Conservation (phyloP, 2,329 filamentous ascomycete genomes). For the Calonectria pauciramosa region DNA sequence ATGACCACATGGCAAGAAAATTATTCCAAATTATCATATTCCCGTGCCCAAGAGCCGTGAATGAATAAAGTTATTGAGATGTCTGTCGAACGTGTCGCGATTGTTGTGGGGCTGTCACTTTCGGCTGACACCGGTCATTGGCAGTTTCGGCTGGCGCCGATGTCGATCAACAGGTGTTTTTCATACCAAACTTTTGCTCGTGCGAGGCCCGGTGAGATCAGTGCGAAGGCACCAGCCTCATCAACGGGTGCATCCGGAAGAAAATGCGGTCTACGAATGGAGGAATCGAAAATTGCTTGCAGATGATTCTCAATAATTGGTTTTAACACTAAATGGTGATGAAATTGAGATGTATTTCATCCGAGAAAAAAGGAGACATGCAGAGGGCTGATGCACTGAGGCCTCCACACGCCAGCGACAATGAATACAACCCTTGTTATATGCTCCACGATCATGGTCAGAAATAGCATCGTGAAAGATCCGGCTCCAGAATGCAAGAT, state of each 20-base stretch:
- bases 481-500: not conserved
- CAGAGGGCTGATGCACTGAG: not conserved
- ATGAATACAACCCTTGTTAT: not conserved
- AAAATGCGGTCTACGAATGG: not conserved
- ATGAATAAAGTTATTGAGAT: not conserved
- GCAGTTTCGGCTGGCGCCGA: not conserved
- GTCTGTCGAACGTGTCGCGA: not conserved
- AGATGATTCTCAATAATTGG: not conserved
- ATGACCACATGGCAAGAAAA: not conserved
- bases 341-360: not conserved
- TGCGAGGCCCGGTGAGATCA: not conserved
- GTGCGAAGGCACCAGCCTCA: not conserved
- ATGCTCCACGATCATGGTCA: not conserved
- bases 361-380: not conserved
- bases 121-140: not conserved
- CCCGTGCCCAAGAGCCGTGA: not conserved
- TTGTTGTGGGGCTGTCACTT: not conserved
- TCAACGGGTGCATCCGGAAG: not conserved
- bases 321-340: not conserved
- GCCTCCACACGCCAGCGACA: not conserved
- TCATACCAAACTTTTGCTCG: not conserved
- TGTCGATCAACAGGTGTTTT: slow-evolving; percentile 5
- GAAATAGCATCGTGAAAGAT: not conserved
- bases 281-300: not conserved
- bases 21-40: not conserved